Conservation (phyloP, 176 grass and related monocot species). For the Pontederia paniculata region DNA sequence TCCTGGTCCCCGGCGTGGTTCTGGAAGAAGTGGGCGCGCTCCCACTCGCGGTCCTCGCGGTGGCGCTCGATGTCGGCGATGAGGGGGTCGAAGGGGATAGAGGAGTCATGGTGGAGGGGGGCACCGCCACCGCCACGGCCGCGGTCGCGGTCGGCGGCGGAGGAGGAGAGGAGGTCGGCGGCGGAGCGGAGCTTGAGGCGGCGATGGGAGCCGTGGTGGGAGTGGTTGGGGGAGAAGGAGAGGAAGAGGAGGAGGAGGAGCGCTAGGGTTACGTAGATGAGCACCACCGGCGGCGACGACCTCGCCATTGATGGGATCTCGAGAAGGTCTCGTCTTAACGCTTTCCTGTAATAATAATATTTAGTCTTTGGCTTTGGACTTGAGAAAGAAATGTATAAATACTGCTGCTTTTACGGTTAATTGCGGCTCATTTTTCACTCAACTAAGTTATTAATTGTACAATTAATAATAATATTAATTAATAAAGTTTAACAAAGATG, state of each 20-base stretch:
- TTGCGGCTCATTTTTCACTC: too few relatives aligned
- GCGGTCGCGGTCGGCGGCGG: not conserved
- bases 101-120: constrained; percentile 3
- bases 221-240: constrained; percentile 28
- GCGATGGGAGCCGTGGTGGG: constrained; percentile 34
- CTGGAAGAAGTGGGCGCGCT: constrained; percentile 33
- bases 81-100: constrained; percentile 75
- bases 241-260: constrained; percentile 33
- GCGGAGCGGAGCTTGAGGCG: constrained; percentile 70
- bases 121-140: not conserved
- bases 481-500: too few relatives aligned
- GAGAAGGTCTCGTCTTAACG: too few relatives aligned
- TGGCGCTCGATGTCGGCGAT: constrained; percentile 64
- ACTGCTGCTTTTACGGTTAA: too few relatives aligned
- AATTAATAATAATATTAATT: too few relatives aligned
- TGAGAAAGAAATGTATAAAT: too few relatives aligned
- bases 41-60: constrained; percentile 80
- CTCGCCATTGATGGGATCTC: not conserved
- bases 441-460: too few relatives aligned
- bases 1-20: constrained; percentile 6
- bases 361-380: too few relatives aligned
- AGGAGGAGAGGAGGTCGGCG: constrained; percentile 8
- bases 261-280: constrained; percentile 1
- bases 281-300: not conserved
- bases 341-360: too few relatives aligned